Percentiles rank a stretch among this genome's conserved stretches.
phyloP scores from a whole-genome alignment of 768 basidiomycete genomes.

The Russula vinacea region DNA sequence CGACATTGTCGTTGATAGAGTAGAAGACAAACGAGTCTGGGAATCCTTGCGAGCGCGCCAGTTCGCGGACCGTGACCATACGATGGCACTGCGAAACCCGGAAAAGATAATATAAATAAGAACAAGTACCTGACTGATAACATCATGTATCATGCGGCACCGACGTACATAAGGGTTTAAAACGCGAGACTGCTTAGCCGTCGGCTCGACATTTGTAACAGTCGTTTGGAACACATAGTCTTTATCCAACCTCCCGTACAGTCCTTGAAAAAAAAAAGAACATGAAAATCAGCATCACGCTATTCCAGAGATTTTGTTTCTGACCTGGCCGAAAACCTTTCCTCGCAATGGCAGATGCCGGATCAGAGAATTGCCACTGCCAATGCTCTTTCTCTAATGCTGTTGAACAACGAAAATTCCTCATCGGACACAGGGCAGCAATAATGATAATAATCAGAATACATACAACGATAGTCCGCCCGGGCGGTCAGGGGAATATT shows the following conservation, averaged over 20 bases:
- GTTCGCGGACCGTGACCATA: conserved; percentile 69
- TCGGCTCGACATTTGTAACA: conserved; percentile 75
- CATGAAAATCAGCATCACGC: neutral
- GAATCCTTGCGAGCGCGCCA: conserved; percentile 79
- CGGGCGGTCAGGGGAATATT: conserved; percentile 52
- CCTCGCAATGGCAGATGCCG: conserved; percentile 54
- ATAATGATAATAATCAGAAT: neutral
- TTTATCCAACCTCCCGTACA: conserved; percentile 60
- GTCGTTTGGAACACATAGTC: conserved; percentile 64
- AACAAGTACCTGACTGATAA: neutral
- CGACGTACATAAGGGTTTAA: conserved; percentile 61
- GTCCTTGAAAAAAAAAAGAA: conserved; percentile 33
- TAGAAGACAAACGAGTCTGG: conserved; percentile 69
- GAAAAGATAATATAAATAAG: neutral
- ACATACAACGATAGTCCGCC: conserved; percentile 65
- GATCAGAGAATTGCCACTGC: conserved; percentile 62
- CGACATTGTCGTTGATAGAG: conserved; percentile 49
- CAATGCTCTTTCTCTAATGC: conserved; percentile 45
- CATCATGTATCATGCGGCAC: neutral
- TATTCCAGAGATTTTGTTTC: conserved; percentile 4
- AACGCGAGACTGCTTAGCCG: conserved; percentile 70
- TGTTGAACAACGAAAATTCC: conserved; percentile 28
- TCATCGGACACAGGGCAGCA: neutral
- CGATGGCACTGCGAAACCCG: conserved; percentile 52
- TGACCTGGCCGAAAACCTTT: conserved; percentile 51